Percentiles rank a stretch among this genome's conserved stretches.
These are phyloP conservation scores for Morella rubra DNA, from an alignment of 306 rosid species.

Conservation along the genomic window DNA sequence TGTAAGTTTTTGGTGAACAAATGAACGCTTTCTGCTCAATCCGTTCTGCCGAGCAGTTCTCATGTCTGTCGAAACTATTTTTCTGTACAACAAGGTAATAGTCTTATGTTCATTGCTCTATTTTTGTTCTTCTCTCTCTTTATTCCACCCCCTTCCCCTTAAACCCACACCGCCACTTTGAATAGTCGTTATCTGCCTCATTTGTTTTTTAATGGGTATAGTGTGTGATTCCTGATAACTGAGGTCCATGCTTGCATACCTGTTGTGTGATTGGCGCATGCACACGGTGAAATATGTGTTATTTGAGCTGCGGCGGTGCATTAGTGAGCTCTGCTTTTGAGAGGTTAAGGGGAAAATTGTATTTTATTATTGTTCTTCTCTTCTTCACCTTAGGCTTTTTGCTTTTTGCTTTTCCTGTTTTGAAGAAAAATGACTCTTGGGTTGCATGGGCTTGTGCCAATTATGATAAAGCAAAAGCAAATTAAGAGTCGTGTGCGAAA, in stretches of 20 bases:
- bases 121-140: neutral
- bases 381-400: neutral
- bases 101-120: neutral
- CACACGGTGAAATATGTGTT: constrained; percentile 14
- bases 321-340: neutral
- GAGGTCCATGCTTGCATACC: neutral
- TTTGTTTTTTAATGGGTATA: neutral
- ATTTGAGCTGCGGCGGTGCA: neutral
- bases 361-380: neutral
- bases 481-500: neutral
- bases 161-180: too few species aligned
- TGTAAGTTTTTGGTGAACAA: constrained; percentile 2
- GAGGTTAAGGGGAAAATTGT: neutral
- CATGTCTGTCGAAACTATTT: constrained; percentile 3
- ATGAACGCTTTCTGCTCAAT: constrained; percentile 31
- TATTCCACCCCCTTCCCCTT: too few species aligned
- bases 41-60: constrained; percentile 10
- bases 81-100: constrained; percentile 27
- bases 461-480: neutral
- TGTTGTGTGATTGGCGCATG: neutral
- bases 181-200: neutral
- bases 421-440: neutral
- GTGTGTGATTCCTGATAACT: neutral
- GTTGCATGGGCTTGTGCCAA: neutral
- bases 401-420: neutral